Conservation (phyloP, 441 rosid species). For the Breynia disticha region DNA sequence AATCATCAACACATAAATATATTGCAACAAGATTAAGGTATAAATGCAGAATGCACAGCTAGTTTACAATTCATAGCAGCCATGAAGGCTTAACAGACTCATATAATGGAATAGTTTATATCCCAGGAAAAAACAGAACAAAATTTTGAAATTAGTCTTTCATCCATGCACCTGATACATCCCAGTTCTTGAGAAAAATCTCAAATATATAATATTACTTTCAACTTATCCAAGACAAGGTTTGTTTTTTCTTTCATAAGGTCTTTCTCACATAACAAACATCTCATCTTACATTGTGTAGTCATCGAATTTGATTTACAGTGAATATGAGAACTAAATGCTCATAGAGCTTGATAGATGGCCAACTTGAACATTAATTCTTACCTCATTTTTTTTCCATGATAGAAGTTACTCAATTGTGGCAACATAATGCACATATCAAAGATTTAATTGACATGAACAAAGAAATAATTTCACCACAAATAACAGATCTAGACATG, state of each 20-base stretch:
- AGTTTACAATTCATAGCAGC: neutral
- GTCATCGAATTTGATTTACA: no score
- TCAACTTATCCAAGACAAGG: neutral
- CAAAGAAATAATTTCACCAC: no score
- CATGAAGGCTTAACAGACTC: neutral
- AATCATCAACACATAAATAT: neutral
- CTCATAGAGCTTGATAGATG: no score
- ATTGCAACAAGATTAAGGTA: neutral
- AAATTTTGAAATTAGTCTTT: neutral
- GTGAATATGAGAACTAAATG: no score
- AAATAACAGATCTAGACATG: no score
- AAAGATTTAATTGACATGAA: no score
- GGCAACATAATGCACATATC: no score
- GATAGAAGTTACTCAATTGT: no score
- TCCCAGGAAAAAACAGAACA: neutral
- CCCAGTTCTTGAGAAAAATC: neutral
- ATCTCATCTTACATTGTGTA: neutral
- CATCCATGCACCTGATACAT: neutral
- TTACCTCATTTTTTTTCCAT: no score
- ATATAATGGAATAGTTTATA: slow-evolving; percentile 8
- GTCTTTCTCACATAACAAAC: neutral
- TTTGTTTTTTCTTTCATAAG: neutral
- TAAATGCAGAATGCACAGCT: neutral
- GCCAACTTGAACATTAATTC: no score
- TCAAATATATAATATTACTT: no score